Evolutionary conservation across 805 yeast species (phyloP).

Genomic region (Zygotorulaspora sp.): DNA sequence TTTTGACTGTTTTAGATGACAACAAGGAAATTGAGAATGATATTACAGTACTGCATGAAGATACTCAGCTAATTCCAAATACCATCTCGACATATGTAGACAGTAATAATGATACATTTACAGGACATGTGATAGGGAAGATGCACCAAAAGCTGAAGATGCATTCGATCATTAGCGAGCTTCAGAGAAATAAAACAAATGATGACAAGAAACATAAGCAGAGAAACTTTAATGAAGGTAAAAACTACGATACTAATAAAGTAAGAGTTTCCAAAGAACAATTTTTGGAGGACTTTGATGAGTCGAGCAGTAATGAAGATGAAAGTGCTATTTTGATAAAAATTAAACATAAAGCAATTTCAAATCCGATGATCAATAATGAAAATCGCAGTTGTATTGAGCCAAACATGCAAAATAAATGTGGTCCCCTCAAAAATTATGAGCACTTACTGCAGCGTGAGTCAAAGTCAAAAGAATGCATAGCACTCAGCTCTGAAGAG

Average conservation of each 20-base stretch:
- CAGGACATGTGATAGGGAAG: background rate
- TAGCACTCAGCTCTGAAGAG: conserved; percentile 21
- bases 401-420: background rate
- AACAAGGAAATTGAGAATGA: background rate
- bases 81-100: background rate
- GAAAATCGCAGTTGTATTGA: background rate
- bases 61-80: background rate
- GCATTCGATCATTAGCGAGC: background rate
- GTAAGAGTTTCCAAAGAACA: conserved; percentile 21
- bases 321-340: too few relatives aligned
- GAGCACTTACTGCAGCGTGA: conserved; percentile 20
- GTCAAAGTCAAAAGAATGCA: conserved; percentile 9
- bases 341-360: background rate
- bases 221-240: background rate
- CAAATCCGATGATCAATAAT: background rate
- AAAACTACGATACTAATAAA: background rate
- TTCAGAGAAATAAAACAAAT: background rate
- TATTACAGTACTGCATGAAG: background rate
- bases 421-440: conserved; percentile 18
- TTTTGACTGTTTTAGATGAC: background rate
- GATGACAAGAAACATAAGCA: background rate
- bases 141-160: background rate
- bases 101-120: background rate
- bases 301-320: conserved; percentile 4
- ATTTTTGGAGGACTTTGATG: conserved; percentile 24